Evolutionary conservation across 2,329 filamentous ascomycete species (phyloP), one percentile per base, ranked within the genome.

Genomic region (Monosporascus sp.): DNA sequence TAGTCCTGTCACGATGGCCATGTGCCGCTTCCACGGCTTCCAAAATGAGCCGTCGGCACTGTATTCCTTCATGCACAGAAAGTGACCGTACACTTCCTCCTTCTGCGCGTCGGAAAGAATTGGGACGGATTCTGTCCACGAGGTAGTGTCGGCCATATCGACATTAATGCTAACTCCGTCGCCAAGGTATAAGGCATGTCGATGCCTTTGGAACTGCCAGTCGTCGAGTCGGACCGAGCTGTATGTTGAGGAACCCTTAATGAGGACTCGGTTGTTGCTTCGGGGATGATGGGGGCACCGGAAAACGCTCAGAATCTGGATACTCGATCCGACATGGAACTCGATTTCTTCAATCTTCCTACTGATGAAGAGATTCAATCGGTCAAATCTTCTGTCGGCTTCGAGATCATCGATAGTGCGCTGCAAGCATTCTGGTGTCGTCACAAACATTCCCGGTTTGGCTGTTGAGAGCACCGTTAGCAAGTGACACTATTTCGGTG

Each of bases 21-120:
- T 26, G 40, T 50, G 49, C 38, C 41, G 24, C 17, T 44, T 43
- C 40, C 49, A 50, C 8, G 24, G 28, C 8, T 28, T 37, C 49
- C 49, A 50, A 15, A 24, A 43, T 4, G 20, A 15, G 7, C 38
- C 49, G 3, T 50, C 48, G 37, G 22, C 37, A 11, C 17, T 24
- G 48, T 50, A 22, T 22, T 43, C 38, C 40, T 50, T 50, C 49
- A 50, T 50, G 49, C 49, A 50, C 14, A 50, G 22, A 20, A 50
- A 50, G 15, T 50, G 49, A n/a, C 49, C 49, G 49, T 50, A 50
- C 5, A 50, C 41, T 28, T 50, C 38, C 40, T 50, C 49, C 8
- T 28, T 20, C 22, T 50, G 49, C 14, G 38, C 37, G 7, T 41
- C 22, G 7, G 49, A 28, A n/a, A 50, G 40, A 9, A 38, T 31